Evolutionary conservation across 805 yeast species (phyloP).

Genomic region (Ogataea ganodermae): DNA sequence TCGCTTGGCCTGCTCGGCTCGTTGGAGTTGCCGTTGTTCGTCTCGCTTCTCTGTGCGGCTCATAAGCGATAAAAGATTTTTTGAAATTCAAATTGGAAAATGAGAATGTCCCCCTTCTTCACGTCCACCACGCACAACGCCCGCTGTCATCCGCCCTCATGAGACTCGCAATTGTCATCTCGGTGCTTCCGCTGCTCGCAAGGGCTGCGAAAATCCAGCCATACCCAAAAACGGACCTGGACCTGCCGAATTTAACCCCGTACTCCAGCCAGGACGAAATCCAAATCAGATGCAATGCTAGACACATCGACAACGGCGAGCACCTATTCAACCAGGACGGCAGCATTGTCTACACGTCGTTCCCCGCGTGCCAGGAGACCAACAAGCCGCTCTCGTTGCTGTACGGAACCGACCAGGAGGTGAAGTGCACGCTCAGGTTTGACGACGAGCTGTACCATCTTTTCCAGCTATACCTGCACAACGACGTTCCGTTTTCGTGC

Average conservation of each 20-base stretch:
- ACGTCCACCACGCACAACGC: background rate
- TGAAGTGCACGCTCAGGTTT: conserved; percentile 61
- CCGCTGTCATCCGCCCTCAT: background rate
- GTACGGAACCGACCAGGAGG: conserved; percentile 52
- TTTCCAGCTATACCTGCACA: conserved; percentile 74
- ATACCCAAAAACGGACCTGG: conserved; percentile 30
- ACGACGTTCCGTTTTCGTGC: conserved; percentile 76
- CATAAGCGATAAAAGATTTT: background rate
- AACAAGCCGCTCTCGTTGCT: conserved; percentile 56
- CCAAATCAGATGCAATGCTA: conserved; percentile 58
- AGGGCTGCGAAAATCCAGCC: conserved; percentile 24
- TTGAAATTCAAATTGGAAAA: background rate
- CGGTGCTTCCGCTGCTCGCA: background rate
- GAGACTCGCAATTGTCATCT: background rate
- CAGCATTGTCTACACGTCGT: conserved; percentile 55
- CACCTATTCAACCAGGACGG: conserved; percentile 68
- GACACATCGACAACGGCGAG: conserved; percentile 76
- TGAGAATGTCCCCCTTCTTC: background rate
- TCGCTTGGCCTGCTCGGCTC: no score
- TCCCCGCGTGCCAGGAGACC: conserved; percentile 68
- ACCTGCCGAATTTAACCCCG: conserved; percentile 15
- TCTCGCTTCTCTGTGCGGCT: no score
- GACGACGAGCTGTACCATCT: conserved; percentile 69
- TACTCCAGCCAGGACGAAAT: conserved; percentile 43
- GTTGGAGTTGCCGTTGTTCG: no score